phyloP scores from a whole-genome alignment of 202 grass and related monocot genomes.

The Cymbopogon flexuosus region DNA sequence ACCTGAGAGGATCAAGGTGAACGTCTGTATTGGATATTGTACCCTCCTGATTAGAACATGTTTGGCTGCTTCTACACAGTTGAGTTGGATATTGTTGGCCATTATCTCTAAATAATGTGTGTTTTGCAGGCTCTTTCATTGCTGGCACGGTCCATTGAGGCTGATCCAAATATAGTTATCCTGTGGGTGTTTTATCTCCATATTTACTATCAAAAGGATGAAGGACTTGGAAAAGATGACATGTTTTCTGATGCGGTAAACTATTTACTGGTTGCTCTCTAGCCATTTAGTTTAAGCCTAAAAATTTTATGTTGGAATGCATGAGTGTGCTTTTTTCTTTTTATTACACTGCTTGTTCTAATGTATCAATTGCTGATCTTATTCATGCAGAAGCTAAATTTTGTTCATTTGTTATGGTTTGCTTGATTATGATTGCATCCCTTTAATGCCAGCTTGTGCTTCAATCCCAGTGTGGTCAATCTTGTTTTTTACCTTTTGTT shows the following conservation, averaged over 20 bases:
- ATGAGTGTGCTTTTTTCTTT: neutral
- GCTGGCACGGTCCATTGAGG: constrained; percentile 77
- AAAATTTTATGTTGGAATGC: neutral
- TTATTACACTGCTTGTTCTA: neutral
- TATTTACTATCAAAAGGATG: constrained; percentile 89
- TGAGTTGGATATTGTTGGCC: constrained; percentile 19
- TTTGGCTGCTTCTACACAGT: constrained; percentile 3
- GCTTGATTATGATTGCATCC: neutral
- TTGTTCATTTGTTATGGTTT: constrained; percentile 10
- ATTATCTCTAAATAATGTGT: constrained; percentile 35
- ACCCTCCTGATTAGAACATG: neutral
- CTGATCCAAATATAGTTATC: constrained; percentile 63
- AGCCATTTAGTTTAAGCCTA: constrained; percentile 8
- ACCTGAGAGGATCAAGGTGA: constrained; percentile 80
- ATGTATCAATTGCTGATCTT: constrained; percentile 12
- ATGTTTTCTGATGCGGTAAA: constrained; percentile 59
- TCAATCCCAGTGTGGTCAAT: neutral
- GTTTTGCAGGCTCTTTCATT: constrained; percentile 73
- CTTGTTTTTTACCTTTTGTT: neutral
- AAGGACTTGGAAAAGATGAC: constrained; percentile 85
- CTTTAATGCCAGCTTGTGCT: neutral
- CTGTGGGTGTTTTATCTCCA: constrained; percentile 97
- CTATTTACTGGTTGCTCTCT: constrained; percentile 5
- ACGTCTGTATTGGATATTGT: constrained; percentile 25
- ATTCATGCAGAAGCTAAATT: neutral